Evolutionary conservation across 75 land plant genomes (phyloP).

Genomic region (Cryptomeria japonica): DNA sequence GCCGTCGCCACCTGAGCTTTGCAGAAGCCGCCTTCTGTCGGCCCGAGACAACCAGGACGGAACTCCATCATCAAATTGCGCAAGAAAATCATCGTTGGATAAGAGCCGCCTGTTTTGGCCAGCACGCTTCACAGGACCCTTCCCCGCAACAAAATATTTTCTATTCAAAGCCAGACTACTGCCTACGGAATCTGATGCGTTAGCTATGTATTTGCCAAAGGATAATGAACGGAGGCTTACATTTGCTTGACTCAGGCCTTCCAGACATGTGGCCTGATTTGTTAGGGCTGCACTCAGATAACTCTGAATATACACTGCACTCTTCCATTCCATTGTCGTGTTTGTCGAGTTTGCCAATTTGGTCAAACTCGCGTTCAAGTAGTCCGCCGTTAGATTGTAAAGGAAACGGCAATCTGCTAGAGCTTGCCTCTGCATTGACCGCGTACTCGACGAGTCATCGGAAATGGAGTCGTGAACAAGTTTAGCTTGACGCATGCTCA

Average conservation of each 20-base stretch:
- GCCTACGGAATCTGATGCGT: conserved; percentile 29
- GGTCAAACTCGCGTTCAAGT: neutral
- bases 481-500: neutral
- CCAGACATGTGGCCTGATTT: conserved; percentile 18
- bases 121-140: neutral
- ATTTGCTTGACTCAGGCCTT: conserved; percentile 15
- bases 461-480: neutral
- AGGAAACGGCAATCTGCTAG: neutral
- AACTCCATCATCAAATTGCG: neutral
- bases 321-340: neutral
- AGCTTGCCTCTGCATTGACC: neutral
- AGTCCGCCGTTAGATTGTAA: neutral
- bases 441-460: neutral
- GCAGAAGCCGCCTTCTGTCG: neutral
- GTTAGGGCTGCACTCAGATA: conserved; percentile 25
- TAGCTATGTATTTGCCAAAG: neutral
- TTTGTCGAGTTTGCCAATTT: neutral
- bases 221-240: neutral
- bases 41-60: neutral
- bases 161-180: conserved; percentile 39
- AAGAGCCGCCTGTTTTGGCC: neutral
- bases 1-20: neutral
- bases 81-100: neutral
- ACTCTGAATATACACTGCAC: conserved; percentile 9
- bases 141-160: conserved; percentile 25